Evolutionary conservation across 306 rosid species (phyloP).

Genomic region (Dalbergia cochinchinensis): DNA sequence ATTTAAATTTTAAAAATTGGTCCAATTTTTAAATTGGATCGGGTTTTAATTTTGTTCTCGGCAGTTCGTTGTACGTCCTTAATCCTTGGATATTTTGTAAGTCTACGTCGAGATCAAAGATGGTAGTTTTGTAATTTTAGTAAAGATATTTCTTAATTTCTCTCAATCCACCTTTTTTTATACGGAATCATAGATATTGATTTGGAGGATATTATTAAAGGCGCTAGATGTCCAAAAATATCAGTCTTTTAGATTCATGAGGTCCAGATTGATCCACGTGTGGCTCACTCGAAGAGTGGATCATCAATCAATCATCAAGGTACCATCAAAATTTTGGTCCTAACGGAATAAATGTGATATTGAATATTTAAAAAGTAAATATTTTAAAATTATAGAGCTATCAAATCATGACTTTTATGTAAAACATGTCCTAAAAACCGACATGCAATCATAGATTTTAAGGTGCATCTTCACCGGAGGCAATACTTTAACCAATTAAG

Average conservation of each 20-base stretch:
- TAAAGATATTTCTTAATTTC: background rate
- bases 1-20: too few species aligned
- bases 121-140: background rate
- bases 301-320: background rate
- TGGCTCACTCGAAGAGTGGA: background rate
- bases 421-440: too few species aligned
- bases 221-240: background rate
- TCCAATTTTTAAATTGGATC: too few species aligned
- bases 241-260: background rate
- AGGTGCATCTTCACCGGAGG: too few species aligned
- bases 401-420: background rate
- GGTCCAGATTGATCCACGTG: background rate
- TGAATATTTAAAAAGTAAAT: too few species aligned
- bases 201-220: background rate
- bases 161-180: background rate
- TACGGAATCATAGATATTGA: background rate
- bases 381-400: background rate
- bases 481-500: too few species aligned
- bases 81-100: conserved; percentile 5
- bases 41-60: too few species aligned
- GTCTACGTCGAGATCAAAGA: background rate
- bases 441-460: too few species aligned
- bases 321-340: background rate
- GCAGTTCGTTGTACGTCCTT: too few species aligned
- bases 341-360: background rate